Evolutionary conservation across 2,329 filamentous ascomycete genomes (phyloP), one percentile per base, ranked within the genome.

Genomic region (Diaporthe aspalathi): DNA sequence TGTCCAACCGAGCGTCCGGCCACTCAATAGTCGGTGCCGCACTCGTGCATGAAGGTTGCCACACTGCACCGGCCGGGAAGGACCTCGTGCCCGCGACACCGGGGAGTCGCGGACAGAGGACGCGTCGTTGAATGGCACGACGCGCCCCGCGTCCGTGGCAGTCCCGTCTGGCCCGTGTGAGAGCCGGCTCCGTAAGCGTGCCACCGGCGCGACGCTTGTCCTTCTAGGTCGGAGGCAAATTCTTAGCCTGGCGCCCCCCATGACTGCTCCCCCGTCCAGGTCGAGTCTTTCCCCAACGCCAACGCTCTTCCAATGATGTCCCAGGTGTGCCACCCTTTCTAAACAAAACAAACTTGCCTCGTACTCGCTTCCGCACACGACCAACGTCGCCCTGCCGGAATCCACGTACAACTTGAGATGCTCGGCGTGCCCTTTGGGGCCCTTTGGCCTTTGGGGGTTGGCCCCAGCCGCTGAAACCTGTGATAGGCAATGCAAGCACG

Each of bases 261-360:
- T 38, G 53, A 49, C 49, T 50, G 40, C 63, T 68, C 47, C 22
- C 49, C 65, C 35, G 12, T 45, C 35, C 54, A 72, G 40, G 56
- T 29, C 49, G 45, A 43, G 16, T 16, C 53, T 68, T 68, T 52
- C 66, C 57, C 65, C 54, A 72, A 65, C 70, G 54, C 66, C 70
- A 47, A 60, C 66, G 66, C 70, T 54, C 35, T 65, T 65, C 56
- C 70, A 72, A 72, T 65, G 29, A 65, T 65, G 40, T 14, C n/a
- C 22, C 67, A 27, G 16, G 29, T 32, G 11, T 56, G 32, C 22
- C 50, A 54, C 29, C 56, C 38, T 52, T 54, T 40, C 45, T 38
- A 50, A 38, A 60, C n/a, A 29, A 49, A 43, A 24, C 50, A 49
- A 68, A 29, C 45, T 57, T 32, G 67, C 22, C 65, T 56, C 24